These are phyloP conservation scores for Mycena sp. DNA, from an alignment of 1,284 basidiomycete species.

Conservation along the genomic window DNA sequence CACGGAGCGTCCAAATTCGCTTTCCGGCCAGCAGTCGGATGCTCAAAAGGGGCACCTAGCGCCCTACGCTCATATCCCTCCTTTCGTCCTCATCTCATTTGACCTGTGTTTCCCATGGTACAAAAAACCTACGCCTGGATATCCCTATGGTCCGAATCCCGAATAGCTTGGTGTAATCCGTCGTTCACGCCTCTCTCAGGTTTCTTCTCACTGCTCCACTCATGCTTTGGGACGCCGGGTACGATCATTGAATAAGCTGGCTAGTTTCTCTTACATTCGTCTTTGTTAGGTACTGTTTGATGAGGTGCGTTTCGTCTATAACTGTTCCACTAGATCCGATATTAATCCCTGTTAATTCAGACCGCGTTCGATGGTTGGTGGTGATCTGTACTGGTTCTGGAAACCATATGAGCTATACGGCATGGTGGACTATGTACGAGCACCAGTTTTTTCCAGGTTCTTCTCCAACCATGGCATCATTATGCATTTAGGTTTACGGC, in stretches of 20 bases:
- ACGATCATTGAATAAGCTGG: neutral
- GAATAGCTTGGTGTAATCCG: neutral
- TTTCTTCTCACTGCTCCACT: slow-evolving; percentile 61
- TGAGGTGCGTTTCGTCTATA: slow-evolving; percentile 25
- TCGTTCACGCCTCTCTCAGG: slow-evolving; percentile 43
- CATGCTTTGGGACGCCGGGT: slow-evolving; percentile 60
- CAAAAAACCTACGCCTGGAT: slow-evolving; percentile 53
- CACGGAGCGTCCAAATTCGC: slow-evolving; percentile 37
- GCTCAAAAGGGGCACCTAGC: slow-evolving; percentile 32
- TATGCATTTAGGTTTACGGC: slow-evolving; percentile 56
- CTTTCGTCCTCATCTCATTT: slow-evolving; percentile 14
- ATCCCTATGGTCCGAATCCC: slow-evolving; percentile 44
- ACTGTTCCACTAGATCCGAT: neutral
- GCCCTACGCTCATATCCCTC: slow-evolving; percentile 15
- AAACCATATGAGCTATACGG: slow-evolving; percentile 60
- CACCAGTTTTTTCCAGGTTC: slow-evolving; percentile 6
- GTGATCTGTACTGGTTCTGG: slow-evolving; percentile 70
- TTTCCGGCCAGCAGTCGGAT: slow-evolving; percentile 34
- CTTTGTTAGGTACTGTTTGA: slow-evolving; percentile 34
- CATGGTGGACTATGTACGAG: slow-evolving; percentile 59
- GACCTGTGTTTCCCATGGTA: slow-evolving; percentile 43
- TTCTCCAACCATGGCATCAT: slow-evolving; percentile 7
- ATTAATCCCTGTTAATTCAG: slow-evolving; percentile 38
- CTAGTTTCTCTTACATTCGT: neutral
- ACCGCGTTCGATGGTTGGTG: slow-evolving; percentile 62